Evolutionary conservation across 2,329 filamentous ascomycete species (phyloP).

Genomic region (Drechslerella coelobrocha): DNA sequence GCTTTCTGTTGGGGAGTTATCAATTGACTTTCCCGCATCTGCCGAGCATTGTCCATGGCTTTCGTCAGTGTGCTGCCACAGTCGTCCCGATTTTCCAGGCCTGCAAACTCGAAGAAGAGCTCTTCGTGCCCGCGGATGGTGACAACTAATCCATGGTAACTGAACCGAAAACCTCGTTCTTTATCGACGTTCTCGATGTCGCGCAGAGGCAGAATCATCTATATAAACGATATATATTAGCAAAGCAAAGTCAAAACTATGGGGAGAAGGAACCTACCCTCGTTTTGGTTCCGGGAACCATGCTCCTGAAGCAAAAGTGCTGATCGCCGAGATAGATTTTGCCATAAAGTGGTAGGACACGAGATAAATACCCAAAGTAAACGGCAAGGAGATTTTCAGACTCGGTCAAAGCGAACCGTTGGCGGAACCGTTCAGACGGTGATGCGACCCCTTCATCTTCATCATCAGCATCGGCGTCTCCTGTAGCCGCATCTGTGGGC

Average conservation of each 20-base stretch:
- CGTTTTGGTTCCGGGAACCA: conserved; percentile 85
- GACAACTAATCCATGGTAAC: conserved; percentile 88
- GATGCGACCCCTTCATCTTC: conserved; percentile 71
- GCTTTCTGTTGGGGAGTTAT: conserved; percentile 73
- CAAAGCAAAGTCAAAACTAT: background rate
- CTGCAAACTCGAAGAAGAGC: conserved; percentile 91
- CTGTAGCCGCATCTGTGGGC: conserved; percentile 60
- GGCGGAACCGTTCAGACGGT: conserved; percentile 78
- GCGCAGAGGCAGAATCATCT: conserved; percentile 81
- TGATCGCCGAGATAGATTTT: conserved; percentile 93
- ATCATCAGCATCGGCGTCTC: conserved; percentile 64
- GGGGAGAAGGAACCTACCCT: conserved; percentile 63
- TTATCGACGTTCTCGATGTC: conserved; percentile 94
- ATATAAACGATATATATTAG: conserved; percentile 50
- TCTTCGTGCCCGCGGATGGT: conserved; percentile 94
- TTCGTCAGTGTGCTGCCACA: conserved; percentile 82
- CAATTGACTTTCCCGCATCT: conserved; percentile 72
- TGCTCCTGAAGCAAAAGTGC: conserved; percentile 89
- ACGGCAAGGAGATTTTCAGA: conserved; percentile 84
- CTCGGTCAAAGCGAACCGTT: conserved; percentile 86
- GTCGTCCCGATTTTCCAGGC: conserved; percentile 80
- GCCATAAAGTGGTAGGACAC: conserved; percentile 88
- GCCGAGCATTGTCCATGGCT: conserved; percentile 74
- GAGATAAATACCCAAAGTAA: conserved; percentile 90
- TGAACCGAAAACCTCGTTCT: conserved; percentile 91